These are phyloP conservation scores for Penicillium ucsense DNA, from an alignment of 495 filamentous ascomycete species.

Conservation along the genomic window DNA sequence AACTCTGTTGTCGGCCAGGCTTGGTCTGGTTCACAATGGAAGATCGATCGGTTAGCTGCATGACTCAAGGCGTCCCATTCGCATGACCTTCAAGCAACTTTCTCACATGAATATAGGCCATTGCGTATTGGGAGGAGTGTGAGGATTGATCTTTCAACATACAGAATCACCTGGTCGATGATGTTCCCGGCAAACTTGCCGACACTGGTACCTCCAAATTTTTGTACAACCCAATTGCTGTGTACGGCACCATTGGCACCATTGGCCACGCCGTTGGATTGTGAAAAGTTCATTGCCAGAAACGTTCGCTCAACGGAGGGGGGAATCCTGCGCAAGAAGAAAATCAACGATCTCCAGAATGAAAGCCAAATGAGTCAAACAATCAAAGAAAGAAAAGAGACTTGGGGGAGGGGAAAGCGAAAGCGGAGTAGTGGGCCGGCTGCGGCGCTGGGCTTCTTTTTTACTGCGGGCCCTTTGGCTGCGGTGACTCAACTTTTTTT, in stretches of 20 bases:
- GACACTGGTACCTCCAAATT: conserved; percentile 72
- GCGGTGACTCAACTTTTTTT: conserved; percentile 10
- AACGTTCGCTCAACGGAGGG: too few species aligned
- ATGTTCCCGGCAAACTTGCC: conserved; percentile 63
- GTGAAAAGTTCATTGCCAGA: conserved; percentile 13
- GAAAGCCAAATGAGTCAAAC: conserved; percentile 1
- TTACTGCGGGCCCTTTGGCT: neutral
- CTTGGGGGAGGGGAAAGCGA: conserved; percentile 12
- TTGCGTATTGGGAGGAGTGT: neutral
- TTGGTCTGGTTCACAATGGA: conserved; percentile 39
- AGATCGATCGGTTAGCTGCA: neutral
- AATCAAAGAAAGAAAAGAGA: conserved; percentile 3
- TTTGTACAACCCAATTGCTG: conserved; percentile 68
- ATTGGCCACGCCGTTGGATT: conserved; percentile 5
- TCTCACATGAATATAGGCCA: too few species aligned
- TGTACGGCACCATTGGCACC: conserved; percentile 5
- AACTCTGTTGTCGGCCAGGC: conserved; percentile 56
- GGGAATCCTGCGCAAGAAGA: too few species aligned
- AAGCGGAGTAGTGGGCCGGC: conserved; percentile 28
- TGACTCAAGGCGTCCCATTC: too few species aligned
- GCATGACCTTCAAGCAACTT: too few species aligned
- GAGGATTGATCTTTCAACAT: conserved; percentile 12
- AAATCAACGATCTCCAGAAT: neutral
- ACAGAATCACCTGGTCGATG: conserved; percentile 66
- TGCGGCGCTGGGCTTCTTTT: conserved; percentile 7